Evolutionary conservation across 805 yeast genomes (phyloP).

Genomic region (Candida hungchunana): DNA sequence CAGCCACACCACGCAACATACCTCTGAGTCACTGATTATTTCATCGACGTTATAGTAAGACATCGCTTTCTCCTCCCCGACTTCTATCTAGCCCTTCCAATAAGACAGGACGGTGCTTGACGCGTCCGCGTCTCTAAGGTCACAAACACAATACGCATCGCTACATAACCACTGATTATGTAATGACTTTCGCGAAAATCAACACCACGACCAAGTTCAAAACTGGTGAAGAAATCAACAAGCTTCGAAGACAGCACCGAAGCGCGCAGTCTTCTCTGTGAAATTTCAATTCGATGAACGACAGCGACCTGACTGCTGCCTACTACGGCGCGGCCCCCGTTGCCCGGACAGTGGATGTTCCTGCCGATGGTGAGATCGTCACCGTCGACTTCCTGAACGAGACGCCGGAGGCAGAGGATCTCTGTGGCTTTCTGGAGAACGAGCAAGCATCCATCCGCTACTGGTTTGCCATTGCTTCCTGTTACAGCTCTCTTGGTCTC

Average conservation of each 20-base stretch:
- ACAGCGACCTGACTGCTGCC: slow-evolving; percentile 9
- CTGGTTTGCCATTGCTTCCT: slow-evolving; percentile 82
- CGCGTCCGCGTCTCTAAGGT: too few species aligned
- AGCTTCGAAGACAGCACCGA: too few species aligned
- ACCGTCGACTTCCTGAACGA: slow-evolving; percentile 77
- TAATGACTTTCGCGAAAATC: too few species aligned
- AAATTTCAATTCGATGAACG: too few species aligned
- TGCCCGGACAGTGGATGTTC: slow-evolving; percentile 44
- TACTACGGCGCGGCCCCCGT: slow-evolving; percentile 12
- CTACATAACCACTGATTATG: too few species aligned
- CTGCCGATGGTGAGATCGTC: slow-evolving; percentile 77
- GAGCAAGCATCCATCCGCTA: slow-evolving; percentile 72
- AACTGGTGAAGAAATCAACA: too few species aligned
- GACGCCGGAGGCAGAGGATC: slow-evolving; percentile 72
- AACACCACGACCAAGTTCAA: too few species aligned
- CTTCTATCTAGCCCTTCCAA: too few species aligned
- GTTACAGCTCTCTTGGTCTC: slow-evolving; percentile 63
- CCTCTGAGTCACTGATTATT: slow-evolving; percentile 62
- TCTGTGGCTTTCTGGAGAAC: slow-evolving; percentile 70
- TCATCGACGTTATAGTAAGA: slow-evolving; percentile 73
- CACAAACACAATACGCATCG: too few species aligned
- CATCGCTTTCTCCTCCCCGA: too few species aligned
- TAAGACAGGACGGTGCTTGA: too few species aligned
- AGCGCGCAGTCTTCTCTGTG: too few species aligned
- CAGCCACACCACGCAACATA: slow-evolving; percentile 18